Evolutionary conservation across 441 rosid species (phyloP).

Genomic region (Breynia disticha): DNA sequence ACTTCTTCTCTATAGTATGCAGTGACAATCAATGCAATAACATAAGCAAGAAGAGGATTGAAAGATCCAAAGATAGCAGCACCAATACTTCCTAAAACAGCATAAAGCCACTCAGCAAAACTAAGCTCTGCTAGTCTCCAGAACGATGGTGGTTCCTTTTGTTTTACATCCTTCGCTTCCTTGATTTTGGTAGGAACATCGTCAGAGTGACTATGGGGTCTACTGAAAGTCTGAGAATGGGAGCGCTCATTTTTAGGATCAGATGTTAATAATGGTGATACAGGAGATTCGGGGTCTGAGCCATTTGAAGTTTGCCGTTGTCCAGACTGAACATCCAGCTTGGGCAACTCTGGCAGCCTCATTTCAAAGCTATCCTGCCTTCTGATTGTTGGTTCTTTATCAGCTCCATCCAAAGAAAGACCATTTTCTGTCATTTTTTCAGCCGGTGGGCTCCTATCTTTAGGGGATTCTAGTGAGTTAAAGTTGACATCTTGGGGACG

Average conservation of each 20-base stretch:
- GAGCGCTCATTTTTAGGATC: constrained; percentile 98
- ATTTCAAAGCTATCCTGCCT: constrained; percentile 95
- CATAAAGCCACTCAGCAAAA: constrained; percentile 96
- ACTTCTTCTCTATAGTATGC: constrained; percentile 40
- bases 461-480: constrained; percentile 63
- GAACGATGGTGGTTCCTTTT: constrained; percentile 65
- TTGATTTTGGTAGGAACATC: constrained; percentile 37
- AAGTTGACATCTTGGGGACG: constrained; percentile 51
- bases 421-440: constrained; percentile 72
- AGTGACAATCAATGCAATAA: constrained; percentile 74
- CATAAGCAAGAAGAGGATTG: constrained; percentile 95
- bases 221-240: constrained; percentile 95
- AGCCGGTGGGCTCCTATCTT: constrained; percentile 55
- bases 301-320: constrained; percentile 54
- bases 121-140: constrained; percentile 94
- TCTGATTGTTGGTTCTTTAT: constrained; percentile 67
- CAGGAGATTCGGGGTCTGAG: constrained; percentile 95
- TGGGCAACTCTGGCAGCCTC: constrained; percentile 86
- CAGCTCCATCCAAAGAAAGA: constrained; percentile 43
- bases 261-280: constrained; percentile 91
- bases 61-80: constrained; percentile 98
- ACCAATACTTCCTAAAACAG: constrained; percentile 90
- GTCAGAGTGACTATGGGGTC: constrained; percentile 67
- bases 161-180: constrained; percentile 41
- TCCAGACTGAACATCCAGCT: constrained; percentile 71